These are phyloP conservation scores for fission yeast (Schizosaccharomyces pombe) DNA, from an alignment of 805 yeast genomes.

Conservation along the genomic window DNA sequence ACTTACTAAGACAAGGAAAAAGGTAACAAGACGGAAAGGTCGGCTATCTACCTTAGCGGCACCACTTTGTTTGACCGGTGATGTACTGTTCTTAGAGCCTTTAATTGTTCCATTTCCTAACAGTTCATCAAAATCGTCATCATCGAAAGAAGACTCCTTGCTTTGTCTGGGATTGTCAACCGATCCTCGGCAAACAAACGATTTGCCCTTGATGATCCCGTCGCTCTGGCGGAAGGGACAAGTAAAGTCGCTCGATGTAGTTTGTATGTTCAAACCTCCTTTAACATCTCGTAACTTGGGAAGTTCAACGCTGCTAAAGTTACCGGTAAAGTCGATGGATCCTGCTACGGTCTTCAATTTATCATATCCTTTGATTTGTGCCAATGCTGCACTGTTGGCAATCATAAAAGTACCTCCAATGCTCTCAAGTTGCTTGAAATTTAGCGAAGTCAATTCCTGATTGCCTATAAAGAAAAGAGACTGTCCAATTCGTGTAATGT, in stretches of 20 bases:
- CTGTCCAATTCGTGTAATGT: constrained; percentile 38
- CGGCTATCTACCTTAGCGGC: no score
- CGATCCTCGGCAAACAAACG: constrained; percentile 31
- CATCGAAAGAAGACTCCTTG: background rate
- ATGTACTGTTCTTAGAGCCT: background rate
- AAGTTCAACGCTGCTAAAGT: constrained; percentile 57
- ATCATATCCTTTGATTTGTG: constrained; percentile 47
- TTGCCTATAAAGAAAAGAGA: constrained; percentile 56
- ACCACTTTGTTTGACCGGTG: background rate
- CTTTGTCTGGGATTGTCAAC: background rate
- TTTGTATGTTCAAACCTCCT: constrained; percentile 77
- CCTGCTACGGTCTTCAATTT: constrained; percentile 57
- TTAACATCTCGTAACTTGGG: constrained; percentile 50
- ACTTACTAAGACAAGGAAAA: no score
- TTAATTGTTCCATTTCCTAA: no score
- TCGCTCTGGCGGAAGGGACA: constrained; percentile 56
- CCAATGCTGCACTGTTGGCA: constrained; percentile 59
- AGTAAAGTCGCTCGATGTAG: constrained; percentile 48
- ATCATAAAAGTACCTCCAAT: constrained; percentile 73
- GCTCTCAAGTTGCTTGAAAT: constrained; percentile 42
- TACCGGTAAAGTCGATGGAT: constrained; percentile 63
- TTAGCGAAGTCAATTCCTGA: constrained; percentile 41
- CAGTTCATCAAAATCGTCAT: background rate
- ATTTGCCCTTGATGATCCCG: constrained; percentile 80
- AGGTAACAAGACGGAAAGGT: no score